Conservation (phyloP, 345 rosid species). For the Citrus sinensis region DVS_A1.0 CM039169.1:200501-201000, state of each 20-base stretch:
- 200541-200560: background rate
- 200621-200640: background rate
- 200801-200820: conserved; percentile 98
- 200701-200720: no score
- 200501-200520: background rate
- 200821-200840: conserved; percentile 99
- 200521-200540: background rate
- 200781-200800: conserved; percentile 97
- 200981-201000: background rate
- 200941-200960: background rate
- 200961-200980: background rate
- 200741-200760: conserved; percentile 48
- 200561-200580: background rate
- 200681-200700: background rate
- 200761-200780: conserved; percentile 99
- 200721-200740: conserved; percentile 6
- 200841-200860: conserved; percentile 93
- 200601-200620: background rate
- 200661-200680: background rate
- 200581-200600: background rate
- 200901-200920: background rate
- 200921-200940: background rate
- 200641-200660: background rate
- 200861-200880: conserved; percentile 47
- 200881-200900: background rate